These are phyloP conservation scores for Akanthomyces muscarius DNA, from an alignment of 2,329 filamentous ascomycete species.

Conservation along the genomic window DNA sequence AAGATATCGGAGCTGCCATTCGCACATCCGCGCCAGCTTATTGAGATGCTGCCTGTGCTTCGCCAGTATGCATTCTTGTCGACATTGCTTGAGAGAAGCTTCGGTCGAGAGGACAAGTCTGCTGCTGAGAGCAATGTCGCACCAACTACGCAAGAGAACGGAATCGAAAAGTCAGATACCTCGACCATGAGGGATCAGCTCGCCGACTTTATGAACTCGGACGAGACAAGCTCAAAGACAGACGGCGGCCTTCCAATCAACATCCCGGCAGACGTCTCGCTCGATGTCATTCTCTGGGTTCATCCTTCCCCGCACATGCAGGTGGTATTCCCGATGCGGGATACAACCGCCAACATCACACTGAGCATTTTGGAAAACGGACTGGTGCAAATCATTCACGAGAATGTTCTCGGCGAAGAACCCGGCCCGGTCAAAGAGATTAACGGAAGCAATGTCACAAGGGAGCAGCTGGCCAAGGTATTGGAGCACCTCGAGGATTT, in stretches of 20 bases:
- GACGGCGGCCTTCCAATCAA: not conserved
- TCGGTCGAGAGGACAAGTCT: slow-evolving; percentile 37
- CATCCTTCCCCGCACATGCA: slow-evolving; percentile 47
- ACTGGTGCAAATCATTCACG: slow-evolving; percentile 52
- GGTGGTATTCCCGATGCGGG: slow-evolving; percentile 50
- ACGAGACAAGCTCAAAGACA: not conserved
- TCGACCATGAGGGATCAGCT: slow-evolving; percentile 32
- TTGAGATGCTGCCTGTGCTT: slow-evolving; percentile 68
- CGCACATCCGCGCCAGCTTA: slow-evolving; percentile 70
- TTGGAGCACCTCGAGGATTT: slow-evolving; percentile 50
- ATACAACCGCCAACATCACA: slow-evolving; percentile 48
- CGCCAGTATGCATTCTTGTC: slow-evolving; percentile 72
- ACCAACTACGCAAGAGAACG: slow-evolving; percentile 11
- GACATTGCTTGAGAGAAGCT: slow-evolving; percentile 59
- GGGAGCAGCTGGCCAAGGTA: slow-evolving; percentile 41
- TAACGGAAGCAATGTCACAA: slow-evolving; percentile 26
- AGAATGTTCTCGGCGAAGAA: slow-evolving; percentile 43
- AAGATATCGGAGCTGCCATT: slow-evolving; percentile 67
- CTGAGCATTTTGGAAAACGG: slow-evolving; percentile 59
- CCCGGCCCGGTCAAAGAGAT: slow-evolving; percentile 30
- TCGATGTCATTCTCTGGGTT: slow-evolving; percentile 52
- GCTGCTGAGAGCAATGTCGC: slow-evolving; percentile 19
- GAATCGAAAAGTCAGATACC: slow-evolving; percentile 18
- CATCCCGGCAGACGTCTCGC: slow-evolving; percentile 26
- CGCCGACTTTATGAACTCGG: slow-evolving; percentile 28